A percentile compares a stretch with the other conserved stretches of the same genome.
Conservation (phyloP, 768 basidiomycete species). For the Mycena sanguinolenta region DNA sequence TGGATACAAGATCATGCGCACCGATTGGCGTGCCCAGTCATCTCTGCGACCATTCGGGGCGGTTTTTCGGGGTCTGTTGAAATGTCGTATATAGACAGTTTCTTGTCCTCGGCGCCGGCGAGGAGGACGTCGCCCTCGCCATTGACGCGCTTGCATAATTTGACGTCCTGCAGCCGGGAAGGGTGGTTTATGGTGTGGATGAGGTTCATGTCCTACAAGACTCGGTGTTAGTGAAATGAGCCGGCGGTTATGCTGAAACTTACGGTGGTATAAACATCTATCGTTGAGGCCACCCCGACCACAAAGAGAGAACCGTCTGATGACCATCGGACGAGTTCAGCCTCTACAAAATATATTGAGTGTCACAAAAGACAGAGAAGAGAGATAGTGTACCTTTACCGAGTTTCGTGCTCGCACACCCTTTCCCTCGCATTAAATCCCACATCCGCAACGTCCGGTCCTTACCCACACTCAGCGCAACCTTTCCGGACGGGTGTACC, state of each 20-base stretch:
- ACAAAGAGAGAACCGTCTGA: constrained; percentile 81
- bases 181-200: constrained; percentile 81
- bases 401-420: constrained; percentile 88
- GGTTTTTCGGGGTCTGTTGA: constrained; percentile 56
- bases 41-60: constrained; percentile 75
- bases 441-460: constrained; percentile 95
- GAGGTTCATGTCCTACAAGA: constrained; percentile 79
- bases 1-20: constrained; percentile 50
- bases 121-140: constrained; percentile 78
- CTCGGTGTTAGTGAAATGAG: constrained; percentile 7
- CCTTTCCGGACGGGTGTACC: constrained; percentile 93
- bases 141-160: constrained; percentile 75
- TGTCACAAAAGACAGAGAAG: background rate
- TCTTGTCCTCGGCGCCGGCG: constrained; percentile 92
- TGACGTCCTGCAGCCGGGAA: constrained; percentile 87
- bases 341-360: constrained; percentile 66
- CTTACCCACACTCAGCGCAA: constrained; percentile 91
- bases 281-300: constrained; percentile 79
- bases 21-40: constrained; percentile 92
- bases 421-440: constrained; percentile 97
- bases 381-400: constrained; percentile 75
- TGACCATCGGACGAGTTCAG: constrained; percentile 93
- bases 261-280: constrained; percentile 90
- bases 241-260: constrained; percentile 21
- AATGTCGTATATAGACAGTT: constrained; percentile 82